Evolutionary conservation across 108 stramenopile species (phyloP).

Genomic region (Nannochloropsis salina): DNA sequence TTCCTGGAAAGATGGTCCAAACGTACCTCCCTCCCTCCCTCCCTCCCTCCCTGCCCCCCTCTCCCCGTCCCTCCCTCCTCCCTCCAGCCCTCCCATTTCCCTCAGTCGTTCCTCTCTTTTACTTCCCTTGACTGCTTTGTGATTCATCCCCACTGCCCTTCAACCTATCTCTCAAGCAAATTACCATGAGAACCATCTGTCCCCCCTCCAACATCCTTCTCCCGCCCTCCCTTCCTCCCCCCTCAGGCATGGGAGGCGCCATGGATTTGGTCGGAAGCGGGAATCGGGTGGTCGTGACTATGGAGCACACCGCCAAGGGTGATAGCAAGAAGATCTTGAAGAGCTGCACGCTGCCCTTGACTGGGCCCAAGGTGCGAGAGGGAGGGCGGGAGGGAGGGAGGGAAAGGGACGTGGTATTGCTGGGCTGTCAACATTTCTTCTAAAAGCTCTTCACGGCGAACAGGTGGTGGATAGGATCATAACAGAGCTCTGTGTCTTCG

Average conservation of each 20-base stretch:
- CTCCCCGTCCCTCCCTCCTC: no score
- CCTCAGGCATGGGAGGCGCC: constrained; percentile 55
- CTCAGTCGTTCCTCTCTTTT: no score
- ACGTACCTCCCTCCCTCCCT: constrained; percentile 57
- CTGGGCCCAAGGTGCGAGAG: constrained; percentile 52
- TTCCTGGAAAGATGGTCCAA: constrained; percentile 84
- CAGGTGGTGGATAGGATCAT: constrained; percentile 83
- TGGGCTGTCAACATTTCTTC: background rate
- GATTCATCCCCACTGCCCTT: no score
- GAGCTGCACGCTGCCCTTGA: constrained; percentile 73
- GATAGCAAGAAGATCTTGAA: constrained; percentile 76
- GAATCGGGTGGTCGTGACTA: constrained; percentile 77
- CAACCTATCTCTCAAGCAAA: no score
- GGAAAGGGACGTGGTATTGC: background rate
- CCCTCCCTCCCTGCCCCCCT: background rate
- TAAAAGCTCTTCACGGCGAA: constrained; percentile 25
- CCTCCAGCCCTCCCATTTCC: no score
- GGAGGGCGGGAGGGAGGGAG: constrained; percentile 11
- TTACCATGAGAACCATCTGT: no score
- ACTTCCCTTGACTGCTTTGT: no score
- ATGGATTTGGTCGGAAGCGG: constrained; percentile 83
- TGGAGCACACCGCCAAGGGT: constrained; percentile 84
- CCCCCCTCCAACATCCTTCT: no score
- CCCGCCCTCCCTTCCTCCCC: background rate
- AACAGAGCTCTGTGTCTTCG: constrained; percentile 84